These are phyloP conservation scores for Przewalskia tangutica DNA, from an alignment of 257 asterid species.

Conservation along the genomic window DNA sequence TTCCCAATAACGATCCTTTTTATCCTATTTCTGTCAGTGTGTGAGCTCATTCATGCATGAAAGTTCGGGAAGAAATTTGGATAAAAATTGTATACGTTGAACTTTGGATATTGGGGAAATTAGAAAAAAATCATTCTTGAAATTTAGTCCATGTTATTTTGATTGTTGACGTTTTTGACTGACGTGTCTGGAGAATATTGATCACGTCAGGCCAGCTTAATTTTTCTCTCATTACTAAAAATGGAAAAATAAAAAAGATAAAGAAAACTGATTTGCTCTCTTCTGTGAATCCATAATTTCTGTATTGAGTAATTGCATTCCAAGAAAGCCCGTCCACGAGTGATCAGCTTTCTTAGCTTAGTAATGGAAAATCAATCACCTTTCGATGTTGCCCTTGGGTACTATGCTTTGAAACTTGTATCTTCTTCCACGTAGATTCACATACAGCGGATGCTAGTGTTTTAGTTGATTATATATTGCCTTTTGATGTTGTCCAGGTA, in stretches of 20 bases:
- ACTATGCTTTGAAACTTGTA: not conserved
- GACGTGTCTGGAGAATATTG: not conserved
- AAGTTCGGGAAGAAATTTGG: not conserved
- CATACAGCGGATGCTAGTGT: not conserved
- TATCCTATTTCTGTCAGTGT: too few relatives aligned
- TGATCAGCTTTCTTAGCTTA: not conserved
- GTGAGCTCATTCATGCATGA: not conserved
- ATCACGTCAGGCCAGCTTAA: not conserved
- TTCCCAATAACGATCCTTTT: too few relatives aligned
- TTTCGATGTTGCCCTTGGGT: not conserved
- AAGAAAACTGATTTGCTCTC: not conserved
- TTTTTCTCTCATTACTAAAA: not conserved
- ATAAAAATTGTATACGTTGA: not conserved
- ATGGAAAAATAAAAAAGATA: not conserved
- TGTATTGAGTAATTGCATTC: not conserved
- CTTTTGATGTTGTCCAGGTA: conserved; percentile 24
- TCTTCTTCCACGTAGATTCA: not conserved
- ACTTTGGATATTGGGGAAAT: not conserved
- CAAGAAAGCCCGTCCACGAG: not conserved
- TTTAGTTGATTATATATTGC: not conserved
- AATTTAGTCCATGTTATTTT: not conserved
- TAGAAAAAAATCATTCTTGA: not conserved
- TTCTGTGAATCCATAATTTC: not conserved
- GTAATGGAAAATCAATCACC: not conserved
- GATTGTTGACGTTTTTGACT: not conserved